Percentiles rank a stretch among this genome's conserved stretches.
These are phyloP conservation scores for Fusarium falciforme DNA, from an alignment of 2,329 filamentous ascomycete species.

Conservation along the genomic window DNA sequence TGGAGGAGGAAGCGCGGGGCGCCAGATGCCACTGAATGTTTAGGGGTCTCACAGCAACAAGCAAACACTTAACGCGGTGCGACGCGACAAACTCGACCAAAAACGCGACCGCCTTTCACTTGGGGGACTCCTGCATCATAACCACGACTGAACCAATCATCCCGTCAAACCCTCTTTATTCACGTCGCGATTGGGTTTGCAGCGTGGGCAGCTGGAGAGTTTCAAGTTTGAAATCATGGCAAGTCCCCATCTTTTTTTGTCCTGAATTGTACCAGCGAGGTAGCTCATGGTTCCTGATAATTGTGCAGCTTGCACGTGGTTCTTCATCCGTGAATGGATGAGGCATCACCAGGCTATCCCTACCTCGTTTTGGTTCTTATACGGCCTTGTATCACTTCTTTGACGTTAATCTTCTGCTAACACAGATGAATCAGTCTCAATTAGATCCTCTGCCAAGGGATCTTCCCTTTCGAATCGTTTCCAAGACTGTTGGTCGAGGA, in stretches of 20 bases:
- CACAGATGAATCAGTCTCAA: conserved; percentile 78
- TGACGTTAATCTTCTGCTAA: neutral
- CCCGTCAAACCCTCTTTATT: conserved; percentile 7
- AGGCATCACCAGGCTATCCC: conserved; percentile 10
- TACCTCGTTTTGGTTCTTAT: neutral
- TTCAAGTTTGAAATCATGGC: conserved; percentile 32
- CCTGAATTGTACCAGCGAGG: neutral
- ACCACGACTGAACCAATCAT: conserved; percentile 30
- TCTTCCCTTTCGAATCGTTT: conserved; percentile 93
- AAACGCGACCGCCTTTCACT: conserved; percentile 28
- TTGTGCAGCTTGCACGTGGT: conserved; percentile 2
- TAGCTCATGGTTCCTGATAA: neutral
- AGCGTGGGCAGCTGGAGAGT: conserved; percentile 13
- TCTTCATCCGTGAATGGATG: conserved; percentile 6
- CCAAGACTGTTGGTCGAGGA: conserved; percentile 94
- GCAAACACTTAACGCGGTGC: conserved; percentile 51
- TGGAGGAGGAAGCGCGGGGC: conserved; percentile 22
- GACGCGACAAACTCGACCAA: conserved; percentile 38
- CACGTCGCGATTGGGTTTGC: conserved; percentile 16
- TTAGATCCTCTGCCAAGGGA: conserved; percentile 85
- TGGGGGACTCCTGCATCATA: conserved; percentile 5
- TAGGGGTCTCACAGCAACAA: conserved; percentile 38
- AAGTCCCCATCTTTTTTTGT: conserved; percentile 9
- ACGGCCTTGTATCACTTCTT: neutral
- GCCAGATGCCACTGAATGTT: conserved; percentile 17